Conservation (phyloP, 345 rosid genomes). For the thale cress (Arabidopsis thaliana) region DNA sequence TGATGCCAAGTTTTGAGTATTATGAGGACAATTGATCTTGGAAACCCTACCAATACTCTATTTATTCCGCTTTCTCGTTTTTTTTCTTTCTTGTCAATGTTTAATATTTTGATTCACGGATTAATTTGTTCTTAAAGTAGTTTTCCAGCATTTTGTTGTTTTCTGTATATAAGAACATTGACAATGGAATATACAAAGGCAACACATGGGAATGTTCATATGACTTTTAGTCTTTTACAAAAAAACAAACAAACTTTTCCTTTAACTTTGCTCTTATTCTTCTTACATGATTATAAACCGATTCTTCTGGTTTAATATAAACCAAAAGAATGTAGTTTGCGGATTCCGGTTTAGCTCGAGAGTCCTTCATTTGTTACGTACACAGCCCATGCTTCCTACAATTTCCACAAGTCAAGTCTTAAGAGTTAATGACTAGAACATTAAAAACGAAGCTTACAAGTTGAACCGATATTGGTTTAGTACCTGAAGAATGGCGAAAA, state of each 20-base stretch:
- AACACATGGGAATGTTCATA: slow-evolving; percentile 39
- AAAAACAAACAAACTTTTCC: neutral
- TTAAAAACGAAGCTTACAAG: neutral
- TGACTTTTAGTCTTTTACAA: slow-evolving; percentile 10
- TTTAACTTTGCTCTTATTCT: slow-evolving; percentile 1
- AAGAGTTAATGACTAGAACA: slow-evolving; percentile 20
- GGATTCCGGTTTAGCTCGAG: slow-evolving; percentile 40
- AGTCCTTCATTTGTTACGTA: slow-evolving; percentile 61
- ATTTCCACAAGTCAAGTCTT: neutral
- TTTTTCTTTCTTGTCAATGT: too few relatives aligned
- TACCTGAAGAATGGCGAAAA: slow-evolving; percentile 87
- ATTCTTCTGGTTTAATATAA: slow-evolving; percentile 14
- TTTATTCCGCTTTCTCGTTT: too few relatives aligned
- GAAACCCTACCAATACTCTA: too few relatives aligned
- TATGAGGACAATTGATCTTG: too few relatives aligned
- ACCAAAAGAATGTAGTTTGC: neutral
- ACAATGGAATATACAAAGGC: slow-evolving; percentile 14
- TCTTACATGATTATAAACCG: slow-evolving; percentile 8
- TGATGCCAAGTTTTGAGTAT: too few relatives aligned
- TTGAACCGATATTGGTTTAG: neutral
- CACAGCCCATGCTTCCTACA: slow-evolving; percentile 80
- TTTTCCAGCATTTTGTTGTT: slow-evolving; percentile 14
- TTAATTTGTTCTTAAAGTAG: neutral
- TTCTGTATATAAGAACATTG: slow-evolving; percentile 23
- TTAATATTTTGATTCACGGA: too few relatives aligned